Evolutionary conservation across 441 rosid genomes (phyloP).

Genomic region (Mallotus repandus): DNA sequence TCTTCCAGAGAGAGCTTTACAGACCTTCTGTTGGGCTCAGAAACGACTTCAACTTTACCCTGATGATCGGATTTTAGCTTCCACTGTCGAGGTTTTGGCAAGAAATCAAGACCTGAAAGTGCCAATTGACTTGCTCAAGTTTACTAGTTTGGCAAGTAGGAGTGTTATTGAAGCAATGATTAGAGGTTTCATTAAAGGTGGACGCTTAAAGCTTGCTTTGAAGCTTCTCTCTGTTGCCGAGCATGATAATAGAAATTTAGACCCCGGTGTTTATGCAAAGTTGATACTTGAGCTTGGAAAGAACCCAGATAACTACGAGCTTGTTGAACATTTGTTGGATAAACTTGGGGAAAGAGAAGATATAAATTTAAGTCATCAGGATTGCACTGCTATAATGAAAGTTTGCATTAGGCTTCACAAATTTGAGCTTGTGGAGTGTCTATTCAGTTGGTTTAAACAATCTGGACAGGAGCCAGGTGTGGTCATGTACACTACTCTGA

Average conservation of each 20-base stretch:
- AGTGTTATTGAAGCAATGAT: constrained; percentile 82
- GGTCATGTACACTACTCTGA: constrained; percentile 82
- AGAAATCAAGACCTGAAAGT: constrained; percentile 58
- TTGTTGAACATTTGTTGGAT: constrained; percentile 49
- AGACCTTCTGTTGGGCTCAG: constrained; percentile 80
- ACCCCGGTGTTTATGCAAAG: constrained; percentile 62
- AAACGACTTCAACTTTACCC: constrained; percentile 65
- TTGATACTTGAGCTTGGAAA: constrained; percentile 67
- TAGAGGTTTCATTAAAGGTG: constrained; percentile 68
- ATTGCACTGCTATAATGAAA: constrained; percentile 83
- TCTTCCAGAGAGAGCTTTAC: constrained; percentile 68
- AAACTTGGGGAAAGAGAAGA: constrained; percentile 73
- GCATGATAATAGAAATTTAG: constrained; percentile 52
- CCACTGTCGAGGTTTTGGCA: constrained; percentile 72
- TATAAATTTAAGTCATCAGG: constrained; percentile 62
- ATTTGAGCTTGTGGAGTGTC: constrained; percentile 61
- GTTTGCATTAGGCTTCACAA: constrained; percentile 53
- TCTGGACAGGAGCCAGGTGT: constrained; percentile 60
- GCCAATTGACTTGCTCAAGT: constrained; percentile 51
- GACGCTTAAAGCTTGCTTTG: constrained; percentile 65
- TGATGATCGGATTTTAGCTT: constrained; percentile 64
- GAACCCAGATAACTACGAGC: constrained; percentile 64
- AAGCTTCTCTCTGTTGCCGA: constrained; percentile 57
- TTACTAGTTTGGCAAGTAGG: constrained; percentile 50
- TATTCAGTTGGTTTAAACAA: constrained; percentile 64